Evolutionary conservation across 2,329 filamentous ascomycete species (phyloP).

Genomic region (Diplocarpon rosae): DNA sequence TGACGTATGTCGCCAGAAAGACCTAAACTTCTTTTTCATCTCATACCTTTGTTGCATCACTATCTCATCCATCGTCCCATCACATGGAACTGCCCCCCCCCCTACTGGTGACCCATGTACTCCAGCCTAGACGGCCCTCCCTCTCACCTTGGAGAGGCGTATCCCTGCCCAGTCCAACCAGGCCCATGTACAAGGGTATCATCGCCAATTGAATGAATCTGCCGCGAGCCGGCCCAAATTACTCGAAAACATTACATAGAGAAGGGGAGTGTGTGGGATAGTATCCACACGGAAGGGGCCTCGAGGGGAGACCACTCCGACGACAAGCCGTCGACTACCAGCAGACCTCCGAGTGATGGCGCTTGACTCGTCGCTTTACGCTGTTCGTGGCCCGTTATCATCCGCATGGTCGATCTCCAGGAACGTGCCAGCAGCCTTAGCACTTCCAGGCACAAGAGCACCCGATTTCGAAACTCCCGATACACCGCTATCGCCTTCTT

Average conservation of each 20-base stretch:
- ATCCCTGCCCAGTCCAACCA: constrained; percentile 8
- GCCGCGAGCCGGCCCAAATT: background rate
- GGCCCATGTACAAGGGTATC: constrained; percentile 3
- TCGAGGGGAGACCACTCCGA: no score
- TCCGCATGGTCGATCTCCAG: constrained; percentile 2
- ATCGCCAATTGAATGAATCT: no score
- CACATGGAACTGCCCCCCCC: constrained; percentile 2
- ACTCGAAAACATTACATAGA: constrained; percentile 7
- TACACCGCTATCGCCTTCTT: constrained; percentile 26
- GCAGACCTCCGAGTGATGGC: no score
- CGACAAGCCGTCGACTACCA: no score
- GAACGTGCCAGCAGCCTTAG: background rate
- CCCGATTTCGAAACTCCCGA: constrained; percentile 25
- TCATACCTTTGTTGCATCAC: background rate
- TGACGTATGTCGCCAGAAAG: constrained; percentile 6
- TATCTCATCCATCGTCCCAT: constrained; percentile 1
- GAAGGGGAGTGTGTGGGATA: constrained; percentile 8
- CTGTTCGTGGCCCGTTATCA: constrained; percentile 13
- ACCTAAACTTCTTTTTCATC: constrained; percentile 6
- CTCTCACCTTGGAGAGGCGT: no score
- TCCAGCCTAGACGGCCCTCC: background rate
- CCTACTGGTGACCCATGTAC: background rate
- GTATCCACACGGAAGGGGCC: constrained; percentile 7
- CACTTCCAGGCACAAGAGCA: constrained; percentile 11
- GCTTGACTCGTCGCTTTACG: background rate